Evolutionary conservation across 1,284 basidiomycete genomes (phyloP), one percentile per base, ranked within the genome.

Genomic region (Cryptococcus sp.): DNA sequence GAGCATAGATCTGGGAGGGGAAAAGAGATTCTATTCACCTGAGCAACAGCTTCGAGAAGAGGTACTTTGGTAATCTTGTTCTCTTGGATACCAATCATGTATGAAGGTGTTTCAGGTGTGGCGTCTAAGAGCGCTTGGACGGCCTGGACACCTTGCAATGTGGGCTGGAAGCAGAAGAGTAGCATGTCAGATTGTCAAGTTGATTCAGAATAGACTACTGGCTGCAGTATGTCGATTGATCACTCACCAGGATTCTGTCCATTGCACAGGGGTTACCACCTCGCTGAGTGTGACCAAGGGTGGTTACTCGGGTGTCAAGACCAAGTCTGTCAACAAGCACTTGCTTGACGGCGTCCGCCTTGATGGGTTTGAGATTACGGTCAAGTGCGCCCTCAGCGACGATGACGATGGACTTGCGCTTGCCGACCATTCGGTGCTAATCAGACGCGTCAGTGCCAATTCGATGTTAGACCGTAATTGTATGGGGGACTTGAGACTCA

Each of bases 371-470:
- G 52, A 98, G 84, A 65, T 91, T 83, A 54, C 83, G 81, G 77
- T 98, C 95, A 57, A 90, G 86, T 13, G 95, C 95, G 25, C 95
- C 96, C 67, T 99, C 95, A 3, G 96, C 95, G 41, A 99, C 88
- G 65, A 99, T 96, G 61, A 99, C 93, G 67, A 99, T 96, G 0
- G 93, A 96, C 82, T 96, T 98, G 71, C 95, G 87, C 81, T 99
- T 99, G 44, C 96, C 95, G 38, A 90, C 81, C 63, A 86, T 83
- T 62, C 95, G 89, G 78, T 98, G 94, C 90, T 95, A 68, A 8
- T 20, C 15, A 23, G 15, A 11, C 19, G 45, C 16, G 11, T 44
- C 20, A 31, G 38, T 31, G 49, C 38, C 35, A 8, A 8, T 22
- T 20, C n/a, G 19, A 31, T 19, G 35, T 41, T 40, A 53, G 23